Percentiles rank a stretch among this genome's conserved stretches.
Conservation (phyloP, 2,329 filamentous ascomycete genomes). For the Bimuria novae-zelandiae region DNA sequence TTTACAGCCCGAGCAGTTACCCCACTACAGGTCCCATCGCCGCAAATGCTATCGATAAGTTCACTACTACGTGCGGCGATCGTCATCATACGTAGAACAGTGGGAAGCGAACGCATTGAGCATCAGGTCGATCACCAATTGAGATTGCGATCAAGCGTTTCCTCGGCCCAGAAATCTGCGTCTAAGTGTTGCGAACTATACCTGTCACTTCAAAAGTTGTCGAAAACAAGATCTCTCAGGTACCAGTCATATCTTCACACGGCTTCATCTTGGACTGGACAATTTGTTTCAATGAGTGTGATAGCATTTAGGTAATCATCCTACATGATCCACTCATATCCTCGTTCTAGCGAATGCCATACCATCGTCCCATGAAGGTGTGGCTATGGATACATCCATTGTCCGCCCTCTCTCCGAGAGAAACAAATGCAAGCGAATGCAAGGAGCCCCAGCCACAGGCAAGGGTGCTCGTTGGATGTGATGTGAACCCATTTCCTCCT, state of each 20-base stretch:
- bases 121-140: neutral
- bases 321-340: slow-evolving; percentile 30
- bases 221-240: no score
- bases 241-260: no score
- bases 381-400: slow-evolving; percentile 17
- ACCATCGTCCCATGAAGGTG: slow-evolving; percentile 15
- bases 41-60: neutral
- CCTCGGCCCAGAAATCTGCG: no score
- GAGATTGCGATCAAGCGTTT: neutral
- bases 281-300: slow-evolving; percentile 37
- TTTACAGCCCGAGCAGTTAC: neutral
- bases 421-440: slow-evolving; percentile 38
- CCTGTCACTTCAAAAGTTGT: no score
- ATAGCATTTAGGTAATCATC: slow-evolving; percentile 44
- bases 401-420: slow-evolving; percentile 14
- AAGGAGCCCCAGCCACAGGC: slow-evolving; percentile 45
- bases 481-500: slow-evolving; percentile 19
- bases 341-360: slow-evolving; percentile 14
- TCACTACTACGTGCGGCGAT: neutral
- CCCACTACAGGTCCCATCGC: slow-evolving; percentile 4
- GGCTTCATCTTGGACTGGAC: no score
- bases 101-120: neutral
- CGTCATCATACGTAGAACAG: neutral
- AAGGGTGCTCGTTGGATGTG: slow-evolving; percentile 33
- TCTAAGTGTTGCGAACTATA: no score